Base-by-base conservation (phyloP, 257 asterid species). In the Gynochthodes officinalis region DNA sequence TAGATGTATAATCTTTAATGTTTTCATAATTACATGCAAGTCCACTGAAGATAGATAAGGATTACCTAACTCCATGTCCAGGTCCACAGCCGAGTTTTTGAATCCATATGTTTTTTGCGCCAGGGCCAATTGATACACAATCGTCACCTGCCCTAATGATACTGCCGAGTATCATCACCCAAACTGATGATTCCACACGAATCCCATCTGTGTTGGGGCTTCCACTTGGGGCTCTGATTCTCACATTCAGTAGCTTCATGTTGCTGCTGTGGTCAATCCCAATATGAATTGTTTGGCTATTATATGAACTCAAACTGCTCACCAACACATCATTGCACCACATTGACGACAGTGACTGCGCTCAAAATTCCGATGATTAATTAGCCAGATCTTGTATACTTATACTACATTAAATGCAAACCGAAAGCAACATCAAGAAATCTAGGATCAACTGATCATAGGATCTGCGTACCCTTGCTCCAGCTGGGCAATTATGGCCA, bases 141-240 rank as follows among this genome's bases (percentile, higher is more conserved):
- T 90, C 96, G 62, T 90, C 96, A 39, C 96, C 96, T 0, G 95
- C 88, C 72, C 57, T 68, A 64, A 88, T 90, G 0, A 71, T 76
- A 70, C 86, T 77, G 2, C 72, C 52, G 8, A 76, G 64, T 64
- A 90, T 81, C 0, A 84, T 84, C 13, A 90, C 59, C 0, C 88
- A 88, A 44, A 75, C 82, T 1, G 97, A 88, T 6, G 75, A 42
- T 61, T 71, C 72, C 5, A 88, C 77, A 64, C 84, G 92, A 66
- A 90, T 75, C 42, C 97, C 97, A 49, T 90, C 97, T 6, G 95
- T 90, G 52, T 90, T 90, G 21, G 95, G 97, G 83, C 97, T 90
- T 16, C 87, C 87, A 28, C 87, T 83, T 0, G 95, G 93, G 0
- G 93, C 93, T 21, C 55, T 84, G 69, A 90, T 85, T 43, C 44